phyloP scores from a whole-genome alignment of 257 asterid species.

The Penstemon eatonii region DNA sequence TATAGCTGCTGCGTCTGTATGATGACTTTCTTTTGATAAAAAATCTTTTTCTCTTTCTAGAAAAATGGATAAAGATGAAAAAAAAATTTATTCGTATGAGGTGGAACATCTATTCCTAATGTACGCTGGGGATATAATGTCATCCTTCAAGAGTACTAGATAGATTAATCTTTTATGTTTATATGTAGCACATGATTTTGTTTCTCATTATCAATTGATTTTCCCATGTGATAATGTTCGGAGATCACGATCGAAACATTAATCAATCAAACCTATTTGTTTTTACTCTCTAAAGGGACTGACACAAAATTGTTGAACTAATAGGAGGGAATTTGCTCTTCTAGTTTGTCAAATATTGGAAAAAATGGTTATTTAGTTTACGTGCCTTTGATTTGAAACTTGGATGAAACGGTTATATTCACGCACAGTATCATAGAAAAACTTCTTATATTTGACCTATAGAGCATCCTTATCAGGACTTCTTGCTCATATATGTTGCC shows the following conservation, averaged over 20 bases:
- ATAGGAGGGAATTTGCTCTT: not conserved
- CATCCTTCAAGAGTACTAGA: too few relatives aligned
- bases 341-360: not conserved
- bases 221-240: not conserved
- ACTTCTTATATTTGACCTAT: not conserved
- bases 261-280: not conserved
- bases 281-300: not conserved
- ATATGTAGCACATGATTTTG: not conserved
- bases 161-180: too few relatives aligned
- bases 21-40: not conserved
- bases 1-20: conserved; percentile 10
- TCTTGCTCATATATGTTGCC: not conserved
- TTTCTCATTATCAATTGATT: not conserved
- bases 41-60: not conserved
- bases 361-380: not conserved
- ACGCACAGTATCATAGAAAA: not conserved
- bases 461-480: not conserved
- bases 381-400: not conserved
- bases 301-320: not conserved
- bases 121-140: not conserved
- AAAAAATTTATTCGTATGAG: not conserved
- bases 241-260: not conserved
- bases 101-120: conserved; percentile 7
- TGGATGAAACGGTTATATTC: not conserved
- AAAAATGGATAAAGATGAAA: not conserved